phyloP scores from a whole-genome alignment of 805 yeast genomes.

The Saccharomyces eubayanus region DNA sequence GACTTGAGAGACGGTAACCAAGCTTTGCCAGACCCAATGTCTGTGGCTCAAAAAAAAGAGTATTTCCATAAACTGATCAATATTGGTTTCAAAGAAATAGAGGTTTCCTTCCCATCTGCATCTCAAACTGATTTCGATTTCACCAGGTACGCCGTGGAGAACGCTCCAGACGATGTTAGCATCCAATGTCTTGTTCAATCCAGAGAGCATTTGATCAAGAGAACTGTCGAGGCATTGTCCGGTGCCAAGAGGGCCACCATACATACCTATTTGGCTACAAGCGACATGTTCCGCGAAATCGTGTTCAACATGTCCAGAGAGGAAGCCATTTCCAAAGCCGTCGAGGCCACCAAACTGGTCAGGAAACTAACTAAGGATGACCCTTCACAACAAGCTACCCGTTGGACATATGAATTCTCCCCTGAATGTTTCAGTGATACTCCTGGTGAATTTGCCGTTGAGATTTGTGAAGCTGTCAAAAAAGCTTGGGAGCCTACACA shows the following conservation, averaged over 20 bases:
- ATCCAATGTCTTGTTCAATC: conserved; percentile 73
- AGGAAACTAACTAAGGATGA: conserved; percentile 64
- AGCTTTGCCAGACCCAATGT: conserved; percentile 80
- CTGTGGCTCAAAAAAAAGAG: conserved; percentile 64
- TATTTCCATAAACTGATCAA: conserved; percentile 62
- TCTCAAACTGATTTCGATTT: conserved; percentile 75
- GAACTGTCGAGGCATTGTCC: conserved; percentile 62
- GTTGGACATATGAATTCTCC: conserved; percentile 70
- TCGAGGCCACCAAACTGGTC: conserved; percentile 53
- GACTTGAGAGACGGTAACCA: conserved; percentile 82
- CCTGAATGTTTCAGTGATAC: conserved; percentile 78
- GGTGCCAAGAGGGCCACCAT: conserved; percentile 74
- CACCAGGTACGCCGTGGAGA: conserved; percentile 64
- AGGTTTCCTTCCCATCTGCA: conserved; percentile 76
- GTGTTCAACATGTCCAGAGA: conserved; percentile 55
- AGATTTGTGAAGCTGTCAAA: conserved; percentile 68
- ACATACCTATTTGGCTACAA: conserved; percentile 69
- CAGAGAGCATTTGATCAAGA: conserved; percentile 59
- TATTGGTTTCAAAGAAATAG: conserved; percentile 75
- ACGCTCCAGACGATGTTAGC: conserved; percentile 67
- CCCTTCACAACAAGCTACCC: conserved; percentile 42
- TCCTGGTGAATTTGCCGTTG: conserved; percentile 50
- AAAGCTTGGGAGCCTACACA: conserved; percentile 63
- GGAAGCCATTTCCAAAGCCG: conserved; percentile 54
- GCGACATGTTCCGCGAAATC: conserved; percentile 63